These are phyloP conservation scores for Coniochaeta hoffmannii DNA, from an alignment of 2,329 filamentous ascomycete species.

Conservation along the genomic window DNA sequence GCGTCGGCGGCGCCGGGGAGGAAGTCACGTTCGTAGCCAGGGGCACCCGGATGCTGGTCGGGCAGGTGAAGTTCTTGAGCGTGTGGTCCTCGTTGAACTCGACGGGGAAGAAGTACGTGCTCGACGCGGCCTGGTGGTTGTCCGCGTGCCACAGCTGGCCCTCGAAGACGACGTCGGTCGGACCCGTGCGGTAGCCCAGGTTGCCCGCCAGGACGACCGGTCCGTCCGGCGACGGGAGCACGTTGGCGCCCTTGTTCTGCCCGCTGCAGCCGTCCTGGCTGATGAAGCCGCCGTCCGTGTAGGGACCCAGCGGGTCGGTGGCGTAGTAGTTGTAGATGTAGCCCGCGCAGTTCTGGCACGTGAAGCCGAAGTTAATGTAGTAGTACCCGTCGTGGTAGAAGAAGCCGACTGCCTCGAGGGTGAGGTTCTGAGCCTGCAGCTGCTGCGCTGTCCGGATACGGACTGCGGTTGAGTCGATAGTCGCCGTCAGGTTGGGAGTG, in stretches of 20 bases:
- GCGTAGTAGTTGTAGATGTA: slow-evolving; percentile 5
- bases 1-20: neutral
- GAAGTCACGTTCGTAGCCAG: neutral
- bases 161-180: neutral
- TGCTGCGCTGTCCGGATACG: slow-evolving; percentile 2
- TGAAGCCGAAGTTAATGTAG: slow-evolving; percentile 4
- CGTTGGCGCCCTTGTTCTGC: slow-evolving; percentile 6
- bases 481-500: neutral
- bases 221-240: slow-evolving; percentile 1
- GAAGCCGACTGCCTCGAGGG: slow-evolving; percentile 1
- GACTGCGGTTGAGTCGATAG: neutral
- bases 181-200: slow-evolving; percentile 3
- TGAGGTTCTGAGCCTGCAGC: neutral
- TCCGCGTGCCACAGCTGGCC: slow-evolving; percentile 5
- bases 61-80: slow-evolving; percentile 5
- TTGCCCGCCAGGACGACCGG: neutral
- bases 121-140: slow-evolving; percentile 5
- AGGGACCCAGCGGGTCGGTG: slow-evolving; percentile 1
- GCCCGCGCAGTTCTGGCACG: slow-evolving; percentile 7
- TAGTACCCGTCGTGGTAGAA: slow-evolving; percentile 6
- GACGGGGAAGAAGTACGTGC: slow-evolving; percentile 6
- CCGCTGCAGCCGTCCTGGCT: slow-evolving; percentile 4
- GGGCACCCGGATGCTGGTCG: neutral
- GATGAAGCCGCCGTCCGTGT: slow-evolving; percentile 5
- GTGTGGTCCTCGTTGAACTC: slow-evolving; percentile 7